Base-by-base conservation (phyloP, 2,329 filamentous ascomycete genomes). In the Aspergillus spinulosporus region DNA sequence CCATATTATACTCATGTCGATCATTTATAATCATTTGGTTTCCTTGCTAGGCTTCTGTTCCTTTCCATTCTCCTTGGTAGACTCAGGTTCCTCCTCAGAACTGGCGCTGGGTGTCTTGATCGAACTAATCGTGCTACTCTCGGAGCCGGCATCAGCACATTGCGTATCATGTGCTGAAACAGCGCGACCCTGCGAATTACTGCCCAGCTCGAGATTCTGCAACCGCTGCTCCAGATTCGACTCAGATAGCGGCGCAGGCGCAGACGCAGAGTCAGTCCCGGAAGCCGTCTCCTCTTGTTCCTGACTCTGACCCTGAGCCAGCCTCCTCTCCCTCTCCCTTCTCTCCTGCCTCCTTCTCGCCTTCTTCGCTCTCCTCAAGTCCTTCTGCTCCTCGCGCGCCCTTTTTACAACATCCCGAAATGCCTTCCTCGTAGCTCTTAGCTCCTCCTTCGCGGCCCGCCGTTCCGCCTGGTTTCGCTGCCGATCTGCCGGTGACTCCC, bases 401-500 rank as follows among this genome's bases (percentile, higher is more conserved):
- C 72, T 68, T 2, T 66, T 65, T 11, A 72, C 58, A 4, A 74
- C 62, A 6, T 72, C 69, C 7, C 67, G 62, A 57, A 76, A 76
- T 2, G 72, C 72, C 48, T 74, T 68, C 43, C 67, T 70, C 4
- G 73, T 70, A 1, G 68, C 66, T n/a, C 66, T 65, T 51, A 73
- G 65, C 58, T 76, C 73, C 43, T 70, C 68, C 54, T 74, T 75
- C 52, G 74, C 61, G 1, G 69, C 67, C 2, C 64, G 64, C 14
- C 63, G 64, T 29, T 74, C 68, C 1, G 63, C 62, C 28, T 61
- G 58, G 40, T 67, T 67, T 5, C 67, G 68, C 43, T 69, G 61
- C 21, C 68, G 67, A 53, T 72, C 65, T 26, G 71, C 64, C 0
- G 70, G 71, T 1, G 71, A 71, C 46, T 74, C 72, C 72, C 72